Percentiles rank a stretch among this genome's conserved stretches.
phyloP scores from a whole-genome alignment of 306 rosid genomes.

The Sesbania bispinosa region DNA sequence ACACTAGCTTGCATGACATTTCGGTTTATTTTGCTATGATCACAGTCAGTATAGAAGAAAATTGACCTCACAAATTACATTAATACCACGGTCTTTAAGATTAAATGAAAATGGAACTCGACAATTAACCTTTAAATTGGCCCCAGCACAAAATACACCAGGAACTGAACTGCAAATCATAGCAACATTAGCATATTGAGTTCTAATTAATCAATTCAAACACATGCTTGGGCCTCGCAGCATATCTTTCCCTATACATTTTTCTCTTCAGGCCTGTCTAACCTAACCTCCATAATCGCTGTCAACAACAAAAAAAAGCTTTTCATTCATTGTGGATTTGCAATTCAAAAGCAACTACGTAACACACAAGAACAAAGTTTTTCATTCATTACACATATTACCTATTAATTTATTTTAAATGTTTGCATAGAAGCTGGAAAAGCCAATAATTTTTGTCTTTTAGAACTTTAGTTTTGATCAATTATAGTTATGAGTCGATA shows the following conservation, averaged over 20 bases:
- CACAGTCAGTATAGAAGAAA: not conserved
- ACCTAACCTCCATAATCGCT: constrained; percentile 73
- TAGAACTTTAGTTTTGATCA: not conserved
- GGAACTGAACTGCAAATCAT: constrained; percentile 72
- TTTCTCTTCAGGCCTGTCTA: constrained; percentile 66
- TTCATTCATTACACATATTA: not conserved
- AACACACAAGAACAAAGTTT: constrained; percentile 2
- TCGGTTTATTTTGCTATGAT: not conserved
- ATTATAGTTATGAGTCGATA: not conserved
- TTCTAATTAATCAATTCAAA: constrained; percentile 57
- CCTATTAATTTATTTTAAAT: not conserved
- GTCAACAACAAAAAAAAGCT: constrained; percentile 13
- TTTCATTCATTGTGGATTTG: not conserved
- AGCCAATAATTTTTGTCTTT: not conserved
- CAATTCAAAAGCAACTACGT: not conserved
- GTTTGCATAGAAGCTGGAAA: not conserved
- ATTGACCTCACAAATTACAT: not conserved
- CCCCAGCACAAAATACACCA: constrained; percentile 50
- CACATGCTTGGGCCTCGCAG: constrained; percentile 48
- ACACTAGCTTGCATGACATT: not conserved
- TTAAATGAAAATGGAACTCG: not conserved
- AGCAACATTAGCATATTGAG: constrained; percentile 55
- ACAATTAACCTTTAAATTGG: constrained; percentile 39
- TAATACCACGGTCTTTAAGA: not conserved
- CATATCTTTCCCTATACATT: constrained; percentile 82